phyloP scores from a whole-genome alignment of 768 basidiomycete species.

The Mycena filopes region DNA sequence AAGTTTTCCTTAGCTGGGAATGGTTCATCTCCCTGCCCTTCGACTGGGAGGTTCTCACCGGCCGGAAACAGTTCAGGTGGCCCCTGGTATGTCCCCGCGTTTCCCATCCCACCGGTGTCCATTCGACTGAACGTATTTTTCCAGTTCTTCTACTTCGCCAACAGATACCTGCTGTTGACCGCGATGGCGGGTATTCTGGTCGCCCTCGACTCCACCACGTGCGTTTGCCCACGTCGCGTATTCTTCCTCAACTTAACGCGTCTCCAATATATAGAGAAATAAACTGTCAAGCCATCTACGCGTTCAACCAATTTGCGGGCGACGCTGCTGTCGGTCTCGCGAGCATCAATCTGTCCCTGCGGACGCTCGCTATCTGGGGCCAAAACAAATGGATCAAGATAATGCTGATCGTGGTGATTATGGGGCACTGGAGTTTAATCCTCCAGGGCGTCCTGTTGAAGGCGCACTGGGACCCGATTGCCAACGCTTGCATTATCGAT shows the following conservation, averaged over 20 bases:
- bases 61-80: conserved; percentile 56
- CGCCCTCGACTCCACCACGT: conserved; percentile 61
- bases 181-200: conserved; percentile 58
- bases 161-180: conserved; percentile 53
- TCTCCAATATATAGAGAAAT: conserved; percentile 52
- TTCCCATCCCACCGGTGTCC: conserved; percentile 4
- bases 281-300: conserved; percentile 71
- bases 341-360: conserved; percentile 61
- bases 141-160: conserved; percentile 58
- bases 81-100: conserved; percentile 49
- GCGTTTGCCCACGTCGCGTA: conserved; percentile 25
- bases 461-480: conserved; percentile 60
- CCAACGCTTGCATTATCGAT: conserved; percentile 64
- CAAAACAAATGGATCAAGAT: conserved; percentile 48
- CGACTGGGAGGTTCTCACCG: conserved; percentile 54
- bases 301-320: conserved; percentile 67
- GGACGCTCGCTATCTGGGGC: conserved; percentile 51
- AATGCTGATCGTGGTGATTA: conserved; percentile 49
- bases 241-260: not conserved
- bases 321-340: conserved; percentile 61
- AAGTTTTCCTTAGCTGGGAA: conserved; percentile 60
- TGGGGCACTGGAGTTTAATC: conserved; percentile 57
- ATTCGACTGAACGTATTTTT: not conserved
- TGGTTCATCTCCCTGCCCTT: conserved; percentile 63
- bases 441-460: conserved; percentile 61